Evolutionary conservation across 2,329 filamentous ascomycete species (phyloP).

Genomic region (Aspergillus ruber): DNA sequence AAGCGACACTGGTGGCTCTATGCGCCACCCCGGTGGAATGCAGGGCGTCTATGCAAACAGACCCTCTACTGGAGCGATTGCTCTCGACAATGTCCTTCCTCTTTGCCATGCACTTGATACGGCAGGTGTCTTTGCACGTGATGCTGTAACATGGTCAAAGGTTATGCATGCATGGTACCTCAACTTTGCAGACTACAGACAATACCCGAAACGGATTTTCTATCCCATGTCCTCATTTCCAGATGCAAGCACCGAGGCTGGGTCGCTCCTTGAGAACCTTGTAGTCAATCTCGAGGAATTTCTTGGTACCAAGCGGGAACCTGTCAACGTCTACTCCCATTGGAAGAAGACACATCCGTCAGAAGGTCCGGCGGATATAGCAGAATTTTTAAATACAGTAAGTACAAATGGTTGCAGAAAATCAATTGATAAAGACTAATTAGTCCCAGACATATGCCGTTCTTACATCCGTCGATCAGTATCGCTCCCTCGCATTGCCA

Average conservation of each 20-base stretch:
- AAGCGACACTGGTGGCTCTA: constrained; percentile 8
- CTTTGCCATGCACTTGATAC: constrained; percentile 41
- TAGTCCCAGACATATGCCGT: constrained; percentile 31
- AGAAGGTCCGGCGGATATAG: constrained; percentile 23
- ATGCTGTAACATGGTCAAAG: constrained; percentile 18
- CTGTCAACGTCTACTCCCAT: constrained; percentile 9
- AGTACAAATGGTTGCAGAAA: constrained; percentile 21
- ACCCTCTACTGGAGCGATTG: constrained; percentile 42
- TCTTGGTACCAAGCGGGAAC: constrained; percentile 18
- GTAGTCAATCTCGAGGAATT: constrained; percentile 39
- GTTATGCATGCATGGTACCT: constrained; percentile 42
- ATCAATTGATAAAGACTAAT: constrained; percentile 31
- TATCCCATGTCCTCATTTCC: constrained; percentile 38
- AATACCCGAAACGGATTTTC: constrained; percentile 16
- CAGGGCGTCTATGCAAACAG: constrained; percentile 14
- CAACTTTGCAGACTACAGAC: constrained; percentile 28
- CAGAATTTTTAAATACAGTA: constrained; percentile 16
- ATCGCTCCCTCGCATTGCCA: constrained; percentile 15
- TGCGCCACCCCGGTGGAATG: background rate
- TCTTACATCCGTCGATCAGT: too few species aligned
- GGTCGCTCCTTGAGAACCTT: constrained; percentile 39
- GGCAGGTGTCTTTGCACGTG: constrained; percentile 34
- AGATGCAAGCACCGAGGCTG: constrained; percentile 25
- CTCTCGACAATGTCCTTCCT: constrained; percentile 45
- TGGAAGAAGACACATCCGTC: constrained; percentile 21